phyloP scores from a whole-genome alignment of 768 basidiomycete genomes.

The Sutorius australiensis region DNA sequence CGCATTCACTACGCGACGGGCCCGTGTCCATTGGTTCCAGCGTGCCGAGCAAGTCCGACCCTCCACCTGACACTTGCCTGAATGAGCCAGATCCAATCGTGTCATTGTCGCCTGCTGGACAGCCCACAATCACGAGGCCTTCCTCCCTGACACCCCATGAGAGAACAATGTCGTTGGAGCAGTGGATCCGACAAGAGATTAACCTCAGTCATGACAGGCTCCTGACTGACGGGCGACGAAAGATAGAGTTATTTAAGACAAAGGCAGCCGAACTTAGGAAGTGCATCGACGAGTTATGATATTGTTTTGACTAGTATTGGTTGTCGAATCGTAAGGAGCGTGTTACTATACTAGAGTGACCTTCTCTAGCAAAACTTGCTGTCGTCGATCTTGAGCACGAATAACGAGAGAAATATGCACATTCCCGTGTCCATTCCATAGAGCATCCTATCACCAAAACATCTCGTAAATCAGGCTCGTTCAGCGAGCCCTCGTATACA shows the following conservation, averaged over 20 bases:
- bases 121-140: conserved; percentile 11
- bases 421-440: too few relatives aligned
- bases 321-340: background rate
- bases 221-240: conserved; percentile 46
- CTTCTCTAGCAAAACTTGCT: too few relatives aligned
- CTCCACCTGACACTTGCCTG: background rate
- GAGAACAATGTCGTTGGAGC: conserved; percentile 74
- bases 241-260: conserved; percentile 46
- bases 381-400: too few relatives aligned
- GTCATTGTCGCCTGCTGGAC: conserved; percentile 11
- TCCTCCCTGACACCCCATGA: conserved; percentile 42
- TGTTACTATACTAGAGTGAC: background rate
- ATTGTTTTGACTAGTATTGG: background rate
- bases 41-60: background rate
- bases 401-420: too few relatives aligned
- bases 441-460: too few relatives aligned
- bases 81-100: conserved; percentile 10
- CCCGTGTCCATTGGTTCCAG: background rate
- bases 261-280: conserved; percentile 39
- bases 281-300: conserved; percentile 35
- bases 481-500: too few relatives aligned
- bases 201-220: conserved; percentile 60
- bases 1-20: background rate
- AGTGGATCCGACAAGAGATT: conserved; percentile 80
- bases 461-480: too few relatives aligned